Base-by-base conservation (phyloP, 202 grass and related monocot species). In the Sporobolus alterniflorus region DNA sequence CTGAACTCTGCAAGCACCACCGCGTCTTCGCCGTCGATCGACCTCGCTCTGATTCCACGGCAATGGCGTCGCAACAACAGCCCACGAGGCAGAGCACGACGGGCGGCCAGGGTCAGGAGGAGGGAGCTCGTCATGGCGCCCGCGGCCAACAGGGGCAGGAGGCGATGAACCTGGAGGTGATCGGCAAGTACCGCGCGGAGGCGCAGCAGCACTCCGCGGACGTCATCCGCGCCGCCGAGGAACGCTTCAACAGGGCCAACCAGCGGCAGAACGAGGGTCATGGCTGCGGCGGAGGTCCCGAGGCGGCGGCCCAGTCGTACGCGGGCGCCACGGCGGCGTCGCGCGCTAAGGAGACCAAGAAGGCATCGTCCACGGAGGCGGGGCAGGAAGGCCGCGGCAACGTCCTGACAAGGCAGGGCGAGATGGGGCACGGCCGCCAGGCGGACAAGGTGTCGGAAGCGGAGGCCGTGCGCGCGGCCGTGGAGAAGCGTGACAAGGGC, bases 131-230 rank as follows among this genome's bases (percentile, higher is more conserved):
- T 28, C 43, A 52, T 22, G 71, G 29, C 55, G 4, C 21, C 51
- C 51, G 51, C 51, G 22, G 55, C 10, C 52, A 49, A 49, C 47
- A 49, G 18, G 15, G 47, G 13, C n/a, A n/a, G n/a, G 3, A 56
- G 18, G 75, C 67, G 34, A 67, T 91, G 76, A 77, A 74, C 15
- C 85, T 79, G 33, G 87, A 91, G 52, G 92, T 95, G 90, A 97
- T 93, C 43, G 89, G 76, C 3, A 84, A 65, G 82, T 92, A 83
- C 76, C 96, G 92, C 7, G 87, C 82, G 0, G 73, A 89, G 42
- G 89, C 89, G 29, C 90, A 95, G 81, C 90, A 98, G 87, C 91
- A 86, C 79, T 95, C 96, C 0, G 74, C 75, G 7, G 89, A 98
- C 30, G 71, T 89, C 67, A 90, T 95, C 62, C 72, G 84, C 26